phyloP scores from a whole-genome alignment of 225 moss, liverwort and hornwort species.

The Pseudoscleropodium purum region DNA sequence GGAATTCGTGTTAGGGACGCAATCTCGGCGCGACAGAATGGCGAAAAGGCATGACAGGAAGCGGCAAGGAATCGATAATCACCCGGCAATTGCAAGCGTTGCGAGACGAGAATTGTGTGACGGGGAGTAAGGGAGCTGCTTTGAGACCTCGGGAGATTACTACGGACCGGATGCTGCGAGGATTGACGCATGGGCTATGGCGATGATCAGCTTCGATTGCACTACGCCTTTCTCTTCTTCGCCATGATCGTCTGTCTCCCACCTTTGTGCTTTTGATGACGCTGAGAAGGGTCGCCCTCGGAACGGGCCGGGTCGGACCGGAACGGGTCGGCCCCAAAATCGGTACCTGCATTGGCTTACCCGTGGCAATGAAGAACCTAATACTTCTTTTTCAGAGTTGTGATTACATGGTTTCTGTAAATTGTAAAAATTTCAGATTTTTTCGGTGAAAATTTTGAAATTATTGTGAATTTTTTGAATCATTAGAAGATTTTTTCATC shows the following conservation, averaged over 20 bases:
- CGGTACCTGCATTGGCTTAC: not conserved
- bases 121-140: not conserved
- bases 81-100: not conserved
- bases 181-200: not conserved
- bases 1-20: not conserved
- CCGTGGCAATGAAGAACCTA: not conserved
- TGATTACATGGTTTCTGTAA: not conserved
- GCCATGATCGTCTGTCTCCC: not conserved
- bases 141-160: not conserved
- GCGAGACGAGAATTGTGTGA: not conserved
- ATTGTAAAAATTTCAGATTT: not conserved
- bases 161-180: not conserved
- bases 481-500: no score
- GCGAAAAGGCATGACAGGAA: conserved; percentile 1
- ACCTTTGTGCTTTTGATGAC: not conserved
- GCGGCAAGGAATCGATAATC: not conserved
- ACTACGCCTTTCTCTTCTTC: not conserved
- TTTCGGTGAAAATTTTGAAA: not conserved
- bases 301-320: not conserved
- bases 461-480: not conserved
- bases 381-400: not conserved
- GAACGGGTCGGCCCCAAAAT: not conserved
- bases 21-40: not conserved
- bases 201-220: not conserved
- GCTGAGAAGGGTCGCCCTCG: not conserved